Base-by-base conservation (phyloP, 2,329 filamentous ascomycete genomes). In the Scytalidium sp. region DNA sequence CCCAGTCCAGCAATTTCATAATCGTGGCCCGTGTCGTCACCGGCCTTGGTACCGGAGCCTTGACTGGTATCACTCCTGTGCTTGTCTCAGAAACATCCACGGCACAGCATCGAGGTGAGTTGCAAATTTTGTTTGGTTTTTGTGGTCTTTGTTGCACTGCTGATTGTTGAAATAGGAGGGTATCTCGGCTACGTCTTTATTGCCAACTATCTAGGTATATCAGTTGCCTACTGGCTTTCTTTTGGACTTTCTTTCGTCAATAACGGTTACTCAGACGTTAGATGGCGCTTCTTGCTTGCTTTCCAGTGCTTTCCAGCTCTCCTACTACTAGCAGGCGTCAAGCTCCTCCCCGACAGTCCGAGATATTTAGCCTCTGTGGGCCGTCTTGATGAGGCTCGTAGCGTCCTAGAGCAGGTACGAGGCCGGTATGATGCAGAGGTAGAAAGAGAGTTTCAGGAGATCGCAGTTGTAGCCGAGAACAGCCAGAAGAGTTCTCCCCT, bases 271-370 rank as follows among this genome's bases (percentile, higher is more conserved):
- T 46, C 50, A 3, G 43, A 45, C 4, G 55, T 65, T 47, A 50
- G 54, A 47, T 64, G 63, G 64, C 53, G 64, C 23, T 64, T 67
- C 46, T 60, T 60, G 13, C 53, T 67, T 19, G 64, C 57, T 10
- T 63, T 64, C 44, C 62, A 64, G 61, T 52, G 66, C 47, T 52
- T 75, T 10, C 73, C 73, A 3, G 67, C 71, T 3, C 54, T 75
- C 13, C 46, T 75, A 11, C 63, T 75, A 11, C 56, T 70, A 17
- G 51, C 54, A 13, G 68, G 65, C 15, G 60, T 75, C 39, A 67
- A 65, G 29, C 58, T 76, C 45, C 60, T 77, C 20, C 75, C 74
- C 15, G 74, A 76, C 49, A 72, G 69, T 17, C 74, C 74, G 29
- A 51, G 53, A n/a, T 56, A 50, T 27, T 43, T 52, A 17, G 51